Base-by-base conservation (phyloP, 306 rosid genomes). In the Fragaria nilgerrensis region DNA sequence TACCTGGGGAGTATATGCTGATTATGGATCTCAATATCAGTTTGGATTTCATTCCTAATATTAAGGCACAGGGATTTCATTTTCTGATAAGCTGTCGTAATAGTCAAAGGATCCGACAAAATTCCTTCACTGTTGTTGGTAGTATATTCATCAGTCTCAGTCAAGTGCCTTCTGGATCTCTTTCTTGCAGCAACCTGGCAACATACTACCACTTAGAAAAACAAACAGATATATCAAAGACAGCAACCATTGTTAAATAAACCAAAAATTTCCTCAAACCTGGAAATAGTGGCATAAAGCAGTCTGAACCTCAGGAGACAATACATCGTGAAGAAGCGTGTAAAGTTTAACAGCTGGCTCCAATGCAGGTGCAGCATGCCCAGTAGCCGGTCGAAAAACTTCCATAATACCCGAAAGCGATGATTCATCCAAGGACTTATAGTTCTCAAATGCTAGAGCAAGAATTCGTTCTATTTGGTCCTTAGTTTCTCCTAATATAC, bases 1-100 rank as follows among this genome's bases (percentile, higher is more conserved):
- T 96, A 96, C 99, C 98, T 96, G 39, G 99, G 99, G 70, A 96
- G 99, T 75, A 96, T 88, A 84, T 92, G 90, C 82, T 86, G 92
- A 83, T 88, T 92, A 82, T 91, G 97, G 85, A 96, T 91, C 83
- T 92, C 91, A 78, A 96, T 96, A 82, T 96, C 99, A 48, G 94
- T 84, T 63, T 50, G 67, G 64, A 96, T 89, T 82, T 96, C 99
- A 73, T 88, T 89, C 77, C 90, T 87, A 73, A 96, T 77, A 82
- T 91, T 91, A 52, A 78, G 19, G 80, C 99, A 92, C 58, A 96
- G 79, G 47, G 83, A 71, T 85, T 87, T 92, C 99, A 96, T 96
- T 89, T 87, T 96, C 84, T 87, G 92, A 86, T 92, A 92, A 61
- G 99, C 92, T 68, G 91, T 88, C 14, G 94, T 65, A 81, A 80